phyloP scores from a whole-genome alignment of 331 rosid genomes.

The Saraca asoca region DNA sequence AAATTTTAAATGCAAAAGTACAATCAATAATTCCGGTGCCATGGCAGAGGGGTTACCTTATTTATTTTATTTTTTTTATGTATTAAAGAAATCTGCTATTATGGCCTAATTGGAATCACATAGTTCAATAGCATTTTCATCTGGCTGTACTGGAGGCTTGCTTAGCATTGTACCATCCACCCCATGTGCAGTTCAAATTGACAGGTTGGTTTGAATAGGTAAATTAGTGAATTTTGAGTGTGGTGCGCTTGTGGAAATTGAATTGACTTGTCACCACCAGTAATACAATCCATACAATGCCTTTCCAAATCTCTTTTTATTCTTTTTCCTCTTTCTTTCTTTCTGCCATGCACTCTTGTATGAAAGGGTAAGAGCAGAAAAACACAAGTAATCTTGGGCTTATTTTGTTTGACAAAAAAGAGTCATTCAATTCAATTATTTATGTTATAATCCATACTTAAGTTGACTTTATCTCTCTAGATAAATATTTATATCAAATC shows the following conservation, averaged over 20 bases:
- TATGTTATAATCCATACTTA: too few relatives aligned
- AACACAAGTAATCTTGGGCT: too few relatives aligned
- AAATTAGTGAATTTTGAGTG: constrained; percentile 9
- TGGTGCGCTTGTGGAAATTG: constrained; percentile 24
- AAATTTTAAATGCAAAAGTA: too few relatives aligned
- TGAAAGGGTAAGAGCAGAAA: too few relatives aligned
- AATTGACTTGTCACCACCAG: constrained; percentile 42
- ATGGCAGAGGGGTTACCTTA: too few relatives aligned
- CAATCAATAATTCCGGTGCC: too few relatives aligned
- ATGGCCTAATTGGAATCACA: neutral
- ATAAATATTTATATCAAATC: too few relatives aligned
- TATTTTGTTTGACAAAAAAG: too few relatives aligned
- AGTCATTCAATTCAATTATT: too few relatives aligned
- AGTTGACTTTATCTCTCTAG: too few relatives aligned
- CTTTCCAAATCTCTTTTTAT: constrained; percentile 47
- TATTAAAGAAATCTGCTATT: neutral
- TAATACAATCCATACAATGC: constrained; percentile 55
- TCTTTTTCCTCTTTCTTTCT: constrained; percentile 31
- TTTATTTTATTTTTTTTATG: too few relatives aligned
- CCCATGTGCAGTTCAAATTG: constrained; percentile 27
- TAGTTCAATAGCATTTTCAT: neutral
- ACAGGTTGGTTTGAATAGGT: constrained; percentile 8
- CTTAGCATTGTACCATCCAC: constrained; percentile 19
- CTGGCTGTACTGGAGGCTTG: neutral
- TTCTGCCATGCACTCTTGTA: neutral